Base-by-base conservation (phyloP, 805 yeast genomes). In the Spathaspora girioi region DNA sequence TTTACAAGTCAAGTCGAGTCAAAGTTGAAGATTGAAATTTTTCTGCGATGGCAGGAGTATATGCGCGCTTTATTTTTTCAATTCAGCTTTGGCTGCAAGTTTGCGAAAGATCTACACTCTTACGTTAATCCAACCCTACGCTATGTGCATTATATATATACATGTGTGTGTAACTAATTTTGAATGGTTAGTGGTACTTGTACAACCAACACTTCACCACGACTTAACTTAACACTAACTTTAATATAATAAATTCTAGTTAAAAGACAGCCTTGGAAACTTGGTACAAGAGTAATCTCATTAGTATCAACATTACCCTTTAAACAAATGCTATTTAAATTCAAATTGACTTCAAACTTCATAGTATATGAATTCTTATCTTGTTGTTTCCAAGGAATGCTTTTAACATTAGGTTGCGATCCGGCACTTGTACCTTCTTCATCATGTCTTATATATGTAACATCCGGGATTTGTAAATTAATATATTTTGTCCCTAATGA, bases 111-210 rank as follows among this genome's bases (percentile, higher is more conserved):
- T n/a, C n/a, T n/a, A n/a, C 32, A 29, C 32, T 10, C 9, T 11
- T 29, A 15, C 35, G n/a, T 4, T 31, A 31, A 5, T 17, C 23
- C 14, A 40, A 40, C 43, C 31, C 15, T 43, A 23, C 9, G 20
- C 15, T 23, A 23, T 43, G 18, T 43, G 20, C 23, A 6, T 12
- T 43, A n/a, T 43, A 14, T 43, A 23, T 6, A 43, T 20, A 20
- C 19, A 11, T 43, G 18, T 44, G 15, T 44, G 12, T 35, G 17
- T 35, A 14, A 10, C 43, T 50, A 51, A 26, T 61, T 59, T 50
- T 65, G 64, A n/a, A 71, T 61, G 5, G 65, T 59, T 32, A 73
- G 52, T 1, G 79, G 79, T 1, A 71, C 68, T 51, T 71, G 68
- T 2, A 71, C 66, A 23, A 64, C 54, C 46, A 72, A 58, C 14